phyloP scores from a whole-genome alignment of 78 protist species.

The Tieghemostelium lacteum region DNA sequence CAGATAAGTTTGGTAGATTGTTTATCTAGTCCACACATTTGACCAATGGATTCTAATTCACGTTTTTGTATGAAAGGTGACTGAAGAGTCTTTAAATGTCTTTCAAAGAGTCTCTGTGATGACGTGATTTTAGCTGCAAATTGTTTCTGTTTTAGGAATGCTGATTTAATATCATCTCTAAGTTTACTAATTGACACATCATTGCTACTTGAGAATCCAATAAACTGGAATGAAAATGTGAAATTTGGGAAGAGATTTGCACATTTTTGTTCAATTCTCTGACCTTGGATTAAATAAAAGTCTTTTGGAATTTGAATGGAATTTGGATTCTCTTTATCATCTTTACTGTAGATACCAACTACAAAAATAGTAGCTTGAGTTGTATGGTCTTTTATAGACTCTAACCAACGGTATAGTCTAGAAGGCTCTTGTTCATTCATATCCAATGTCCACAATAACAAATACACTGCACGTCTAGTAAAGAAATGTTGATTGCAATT shows the following conservation, averaged over 20 bases:
- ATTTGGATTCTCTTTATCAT: too few species aligned
- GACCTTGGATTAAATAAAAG: neutral
- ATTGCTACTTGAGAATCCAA: neutral
- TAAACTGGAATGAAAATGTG: constrained; percentile 16
- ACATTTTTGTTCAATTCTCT: constrained; percentile 49
- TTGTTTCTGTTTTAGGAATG: constrained; percentile 17
- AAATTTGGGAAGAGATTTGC: constrained; percentile 15
- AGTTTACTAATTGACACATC: neutral
- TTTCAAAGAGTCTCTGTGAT: constrained; percentile 48
- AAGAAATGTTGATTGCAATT: constrained; percentile 58
- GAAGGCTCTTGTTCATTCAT: constrained; percentile 52
- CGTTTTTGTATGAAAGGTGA: constrained; percentile 47
- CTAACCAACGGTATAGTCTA: constrained; percentile 39
- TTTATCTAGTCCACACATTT: constrained; percentile 66
- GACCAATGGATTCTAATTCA: constrained; percentile 37
- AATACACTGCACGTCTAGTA: constrained; percentile 21
- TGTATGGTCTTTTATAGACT: constrained; percentile 47
- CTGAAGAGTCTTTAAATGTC: constrained; percentile 45
- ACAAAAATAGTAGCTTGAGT: constrained; percentile 11
- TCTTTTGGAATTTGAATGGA: constrained; percentile 34
- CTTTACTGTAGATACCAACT: constrained; percentile 49
- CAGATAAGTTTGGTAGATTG: constrained; percentile 16
- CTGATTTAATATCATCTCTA: constrained; percentile 47
- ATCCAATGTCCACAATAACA: constrained; percentile 28
- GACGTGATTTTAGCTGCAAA: constrained; percentile 27